Evolutionary conservation across 1,284 basidiomycete species (phyloP).

Genomic region (Ganoderma sinense): DNA sequence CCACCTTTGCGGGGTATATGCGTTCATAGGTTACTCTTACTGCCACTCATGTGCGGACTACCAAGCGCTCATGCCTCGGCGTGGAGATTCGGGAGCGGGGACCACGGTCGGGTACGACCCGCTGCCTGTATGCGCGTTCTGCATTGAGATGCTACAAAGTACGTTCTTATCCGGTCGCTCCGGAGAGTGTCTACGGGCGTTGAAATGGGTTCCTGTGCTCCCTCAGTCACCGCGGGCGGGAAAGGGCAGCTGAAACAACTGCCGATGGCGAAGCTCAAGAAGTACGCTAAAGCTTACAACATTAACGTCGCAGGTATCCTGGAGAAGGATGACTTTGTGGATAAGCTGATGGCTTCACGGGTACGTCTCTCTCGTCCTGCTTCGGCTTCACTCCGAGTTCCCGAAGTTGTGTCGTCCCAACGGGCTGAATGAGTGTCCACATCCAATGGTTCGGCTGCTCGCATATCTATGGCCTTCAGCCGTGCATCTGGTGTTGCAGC

Average conservation of each 20-base stretch:
- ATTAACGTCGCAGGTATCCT: conserved; percentile 67
- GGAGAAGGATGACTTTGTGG: conserved; percentile 80
- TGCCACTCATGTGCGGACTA: conserved; percentile 78
- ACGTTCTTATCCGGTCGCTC: conserved; percentile 38
- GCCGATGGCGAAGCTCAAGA: conserved; percentile 67
- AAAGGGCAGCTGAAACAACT: conserved; percentile 59
- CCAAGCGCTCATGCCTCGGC: conserved; percentile 75
- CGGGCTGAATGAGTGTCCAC: not conserved
- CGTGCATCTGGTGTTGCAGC: too few relatives aligned
- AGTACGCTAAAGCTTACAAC: conserved; percentile 73
- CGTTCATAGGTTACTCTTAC: conserved; percentile 65
- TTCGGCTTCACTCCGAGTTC: not conserved
- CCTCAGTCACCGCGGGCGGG: conserved; percentile 71
- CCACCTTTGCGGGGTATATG: conserved; percentile 1
- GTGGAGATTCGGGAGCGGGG: conserved; percentile 33
- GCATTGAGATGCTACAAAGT: conserved; percentile 76
- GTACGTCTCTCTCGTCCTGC: conserved; percentile 46
- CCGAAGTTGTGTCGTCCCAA: not conserved
- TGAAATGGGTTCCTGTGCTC: conserved; percentile 20
- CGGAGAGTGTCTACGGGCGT: not conserved
- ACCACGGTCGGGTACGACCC: conserved; percentile 64
- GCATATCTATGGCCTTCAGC: too few relatives aligned
- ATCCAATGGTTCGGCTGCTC: too few relatives aligned
- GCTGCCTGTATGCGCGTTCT: conserved; percentile 72
- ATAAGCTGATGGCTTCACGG: conserved; percentile 63